Conservation (phyloP, 2,329 filamentous ascomycete species). For the Hymenoscyphus repandus region DNA sequence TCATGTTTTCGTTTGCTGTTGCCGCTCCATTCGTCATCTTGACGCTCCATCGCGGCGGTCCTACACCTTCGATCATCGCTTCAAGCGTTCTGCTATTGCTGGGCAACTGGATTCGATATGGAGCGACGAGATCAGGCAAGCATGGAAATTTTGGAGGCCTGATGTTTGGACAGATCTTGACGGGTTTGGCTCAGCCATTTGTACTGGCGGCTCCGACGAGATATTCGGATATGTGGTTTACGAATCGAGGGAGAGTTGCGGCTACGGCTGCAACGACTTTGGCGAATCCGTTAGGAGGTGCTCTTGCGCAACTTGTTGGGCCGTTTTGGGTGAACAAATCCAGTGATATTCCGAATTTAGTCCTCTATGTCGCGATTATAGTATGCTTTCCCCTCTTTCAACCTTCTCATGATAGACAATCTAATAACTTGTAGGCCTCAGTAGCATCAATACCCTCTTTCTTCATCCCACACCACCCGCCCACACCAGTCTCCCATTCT, state of each 20-base stretch:
- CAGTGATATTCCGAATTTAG: constrained; percentile 68
- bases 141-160: constrained; percentile 66
- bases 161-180: constrained; percentile 88
- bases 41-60: constrained; percentile 69
- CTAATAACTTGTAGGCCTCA: constrained; percentile 43
- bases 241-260: constrained; percentile 72
- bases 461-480: constrained; percentile 72
- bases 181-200: constrained; percentile 86
- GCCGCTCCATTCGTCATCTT: constrained; percentile 70
- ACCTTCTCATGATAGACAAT: not conserved
- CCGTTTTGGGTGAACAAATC: constrained; percentile 64
- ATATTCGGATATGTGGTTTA: constrained; percentile 95
- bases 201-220: constrained; percentile 82
- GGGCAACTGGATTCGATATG: constrained; percentile 91
- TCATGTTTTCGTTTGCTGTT: constrained; percentile 77
- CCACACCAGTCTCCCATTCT: constrained; percentile 68
- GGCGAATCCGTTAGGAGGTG: constrained; percentile 86
- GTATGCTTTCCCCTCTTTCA: constrained; percentile 42
- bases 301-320: constrained; percentile 79
- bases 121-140: constrained; percentile 49
- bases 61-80: constrained; percentile 69
- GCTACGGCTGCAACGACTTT: constrained; percentile 82
- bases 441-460: constrained; percentile 68
- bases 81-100: constrained; percentile 68
- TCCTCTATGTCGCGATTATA: constrained; percentile 80